Conservation (phyloP, 768 basidiomycete genomes). For the Termitomyces titanicus region DNA sequence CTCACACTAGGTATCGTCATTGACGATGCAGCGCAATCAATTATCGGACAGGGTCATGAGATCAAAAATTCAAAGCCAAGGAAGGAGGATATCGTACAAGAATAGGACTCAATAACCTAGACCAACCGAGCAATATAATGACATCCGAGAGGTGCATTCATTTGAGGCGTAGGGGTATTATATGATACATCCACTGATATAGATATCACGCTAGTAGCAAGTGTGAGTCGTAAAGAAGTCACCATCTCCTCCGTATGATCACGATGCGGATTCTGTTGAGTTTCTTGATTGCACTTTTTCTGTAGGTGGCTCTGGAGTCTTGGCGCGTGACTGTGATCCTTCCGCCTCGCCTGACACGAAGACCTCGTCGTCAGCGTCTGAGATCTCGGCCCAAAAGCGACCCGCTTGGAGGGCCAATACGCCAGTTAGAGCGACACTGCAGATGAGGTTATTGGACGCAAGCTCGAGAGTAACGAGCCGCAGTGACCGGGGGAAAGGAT, state of each 20-base stretch:
- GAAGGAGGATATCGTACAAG: slow-evolving; percentile 94
- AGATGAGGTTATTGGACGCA: slow-evolving; percentile 80
- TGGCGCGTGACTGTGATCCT: slow-evolving; percentile 25
- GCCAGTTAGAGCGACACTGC: slow-evolving; percentile 86
- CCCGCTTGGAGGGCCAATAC: slow-evolving; percentile 81
- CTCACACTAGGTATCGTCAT: slow-evolving; percentile 63
- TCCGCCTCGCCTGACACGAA: slow-evolving; percentile 20
- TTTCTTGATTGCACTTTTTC: slow-evolving; percentile 8
- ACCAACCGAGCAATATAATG: slow-evolving; percentile 5
- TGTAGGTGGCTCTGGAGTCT: slow-evolving; percentile 26
- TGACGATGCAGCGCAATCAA: slow-evolving; percentile 78
- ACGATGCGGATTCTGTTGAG: neutral
- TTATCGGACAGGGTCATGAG: slow-evolving; percentile 82
- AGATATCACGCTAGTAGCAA: slow-evolving; percentile 13
- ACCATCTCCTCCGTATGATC: neutral
- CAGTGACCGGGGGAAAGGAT: slow-evolving; percentile 61
- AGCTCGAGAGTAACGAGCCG: slow-evolving; percentile 69
- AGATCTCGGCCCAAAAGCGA: slow-evolving; percentile 79
- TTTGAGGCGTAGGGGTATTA: slow-evolving; percentile 15
- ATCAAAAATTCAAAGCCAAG: slow-evolving; percentile 78
- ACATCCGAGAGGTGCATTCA: slow-evolving; percentile 7
- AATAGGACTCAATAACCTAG: slow-evolving; percentile 30
- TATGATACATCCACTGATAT: slow-evolving; percentile 19
- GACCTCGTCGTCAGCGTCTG: slow-evolving; percentile 59
- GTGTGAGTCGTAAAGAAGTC: slow-evolving; percentile 6